phyloP scores from a whole-genome alignment of 2,329 filamentous ascomycete genomes.

The Fusarium neocosmosporiellum region DNA sequence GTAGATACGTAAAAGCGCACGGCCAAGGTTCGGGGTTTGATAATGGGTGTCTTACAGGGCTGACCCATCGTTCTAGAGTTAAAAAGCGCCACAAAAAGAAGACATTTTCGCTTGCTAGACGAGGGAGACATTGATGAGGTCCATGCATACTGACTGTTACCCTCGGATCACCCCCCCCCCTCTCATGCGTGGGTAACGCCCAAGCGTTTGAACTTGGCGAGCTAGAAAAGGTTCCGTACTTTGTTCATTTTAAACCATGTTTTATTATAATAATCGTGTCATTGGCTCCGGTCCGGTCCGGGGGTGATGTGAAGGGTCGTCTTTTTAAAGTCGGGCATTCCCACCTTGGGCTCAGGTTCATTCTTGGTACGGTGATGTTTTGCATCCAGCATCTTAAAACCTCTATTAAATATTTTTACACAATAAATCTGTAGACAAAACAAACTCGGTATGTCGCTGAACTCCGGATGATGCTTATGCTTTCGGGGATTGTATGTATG shows the following conservation, averaged over 20 bases:
- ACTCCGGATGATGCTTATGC: neutral
- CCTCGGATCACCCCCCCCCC: neutral
- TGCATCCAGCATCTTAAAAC: neutral
- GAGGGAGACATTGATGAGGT: neutral
- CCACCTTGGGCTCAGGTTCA: neutral
- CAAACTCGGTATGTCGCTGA: neutral
- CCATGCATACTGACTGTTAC: neutral
- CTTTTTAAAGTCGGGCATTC: neutral
- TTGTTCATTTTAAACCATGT: neutral
- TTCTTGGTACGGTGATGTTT: neutral
- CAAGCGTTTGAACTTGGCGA: neutral
- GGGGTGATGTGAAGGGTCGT: neutral
- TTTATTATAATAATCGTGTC: neutral
- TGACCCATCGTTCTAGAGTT: neutral
- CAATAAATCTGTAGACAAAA: neutral
- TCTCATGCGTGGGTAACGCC: neutral
- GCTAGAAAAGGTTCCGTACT: neutral
- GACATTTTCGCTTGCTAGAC: neutral
- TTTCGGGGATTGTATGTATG: neutral
- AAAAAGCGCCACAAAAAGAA: neutral
- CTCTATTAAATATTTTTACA: constrained; percentile 1
- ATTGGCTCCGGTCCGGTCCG: neutral
- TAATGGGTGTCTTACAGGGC: neutral
- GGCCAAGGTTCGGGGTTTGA: neutral
- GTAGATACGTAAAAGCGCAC: neutral